These are phyloP conservation scores for Didymella sp. DNA, from an alignment of 2,329 filamentous ascomycete species.

Conservation along the genomic window DNA sequence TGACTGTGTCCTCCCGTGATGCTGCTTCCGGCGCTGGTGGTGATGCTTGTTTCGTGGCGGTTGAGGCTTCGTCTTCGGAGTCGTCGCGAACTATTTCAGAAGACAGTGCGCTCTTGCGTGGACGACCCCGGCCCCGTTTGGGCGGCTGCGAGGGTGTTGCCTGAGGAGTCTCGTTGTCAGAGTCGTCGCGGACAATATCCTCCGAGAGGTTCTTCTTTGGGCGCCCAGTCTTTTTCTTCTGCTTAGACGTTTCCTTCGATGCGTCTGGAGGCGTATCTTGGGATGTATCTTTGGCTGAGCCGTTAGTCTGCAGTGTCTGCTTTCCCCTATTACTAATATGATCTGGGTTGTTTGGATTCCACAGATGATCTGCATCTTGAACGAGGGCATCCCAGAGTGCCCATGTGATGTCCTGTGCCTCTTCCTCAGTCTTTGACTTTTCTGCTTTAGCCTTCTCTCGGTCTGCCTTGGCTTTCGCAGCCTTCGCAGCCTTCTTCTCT, in stretches of 20 bases:
- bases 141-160: constrained; percentile 14
- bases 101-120: constrained; percentile 30
- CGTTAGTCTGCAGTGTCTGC: not conserved
- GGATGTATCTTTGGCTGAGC: not conserved
- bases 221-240: constrained; percentile 28
- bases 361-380: not conserved
- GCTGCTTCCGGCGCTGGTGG: not conserved
- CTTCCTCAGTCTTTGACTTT: constrained; percentile 1
- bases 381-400: not conserved
- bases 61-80: constrained; percentile 20
- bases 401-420: not conserved
- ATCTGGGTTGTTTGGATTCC: not conserved
- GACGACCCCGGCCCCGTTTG: constrained; percentile 20
- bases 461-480: constrained; percentile 17
- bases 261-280: not conserved
- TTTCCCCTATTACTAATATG: not conserved
- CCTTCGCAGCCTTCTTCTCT: constrained; percentile 24
- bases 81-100: constrained; percentile 30
- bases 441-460: constrained; percentile 23
- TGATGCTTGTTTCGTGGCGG: not conserved
- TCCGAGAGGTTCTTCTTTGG: constrained; percentile 34
- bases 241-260: constrained; percentile 3
- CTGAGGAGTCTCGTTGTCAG: constrained; percentile 11
- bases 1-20: not conserved
- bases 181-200: constrained; percentile 23